Evolutionary conservation across 2,329 filamentous ascomycete species (phyloP), one percentile per base, ranked within the genome.

Genomic region (Pleomassaria siparia): DNA sequence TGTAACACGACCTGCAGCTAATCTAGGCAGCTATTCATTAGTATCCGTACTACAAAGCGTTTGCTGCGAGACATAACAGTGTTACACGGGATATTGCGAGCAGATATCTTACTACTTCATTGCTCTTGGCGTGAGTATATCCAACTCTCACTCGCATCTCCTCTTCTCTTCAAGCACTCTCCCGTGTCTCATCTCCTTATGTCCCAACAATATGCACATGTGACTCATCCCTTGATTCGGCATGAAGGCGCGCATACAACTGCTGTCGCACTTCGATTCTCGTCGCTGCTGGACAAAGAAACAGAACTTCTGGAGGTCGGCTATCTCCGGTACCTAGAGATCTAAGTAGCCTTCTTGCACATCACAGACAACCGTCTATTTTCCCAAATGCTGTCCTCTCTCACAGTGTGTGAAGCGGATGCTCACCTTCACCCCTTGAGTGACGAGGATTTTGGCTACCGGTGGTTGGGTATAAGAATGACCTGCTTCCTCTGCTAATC

Each of bases 141-240:
- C 18, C 40, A 43, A 33, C 29, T 28, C 25, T 21, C 30, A 3
- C 42, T 44, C 28, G 22, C 18, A 26, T 26, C 22, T 5, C 10
- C 32, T 36, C 21, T 16, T 13, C 29, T 15, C 10, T 36, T 24
- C 45, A 41, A 44, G 16, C 20, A 16, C 29, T 20, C 41, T 36
- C 20, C 20, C 35, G 35, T 37, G 18, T 22, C 20, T 15, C 7
- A 43, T 32, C 16, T 20, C 29, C 15, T 30, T 24, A 5, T 20
- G 18, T 33, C 28, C 20, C 28, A 33, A 26, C 21, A 7, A 13
- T 11, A 6, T 49, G 43, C 46, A 46, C 22, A 16, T 26, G 30
- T 51, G 49, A 48, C 42, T 46, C 45, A 40, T 45, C 44, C 44
- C 44, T 47, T 50, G 22, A 1, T n/a, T 6, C 7, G 46, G 36